These are phyloP conservation scores for Fraxinus nigra DNA, from an alignment of 305 asterid species.

Conservation along the genomic window DNA sequence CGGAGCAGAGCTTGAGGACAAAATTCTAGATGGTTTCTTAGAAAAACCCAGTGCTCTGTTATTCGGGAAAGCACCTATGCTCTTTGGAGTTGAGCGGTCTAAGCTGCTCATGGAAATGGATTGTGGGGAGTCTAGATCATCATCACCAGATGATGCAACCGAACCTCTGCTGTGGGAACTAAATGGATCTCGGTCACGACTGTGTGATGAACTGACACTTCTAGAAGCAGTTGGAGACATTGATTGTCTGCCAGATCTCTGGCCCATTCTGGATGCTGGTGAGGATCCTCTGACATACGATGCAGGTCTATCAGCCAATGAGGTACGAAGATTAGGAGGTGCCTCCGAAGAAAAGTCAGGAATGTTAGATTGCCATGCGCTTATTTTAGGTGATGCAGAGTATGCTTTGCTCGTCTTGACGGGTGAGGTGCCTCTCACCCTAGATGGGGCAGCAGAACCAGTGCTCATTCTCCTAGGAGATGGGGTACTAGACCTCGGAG, in stretches of 20 bases:
- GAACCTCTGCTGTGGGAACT: slow-evolving; percentile 78
- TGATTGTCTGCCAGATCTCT: slow-evolving; percentile 76
- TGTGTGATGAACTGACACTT: slow-evolving; percentile 63
- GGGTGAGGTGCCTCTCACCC: slow-evolving; percentile 79
- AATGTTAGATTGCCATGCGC: slow-evolving; percentile 65
- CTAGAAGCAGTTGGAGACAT: slow-evolving; percentile 93
- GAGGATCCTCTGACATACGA: slow-evolving; percentile 96
- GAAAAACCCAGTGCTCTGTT: slow-evolving; percentile 50
- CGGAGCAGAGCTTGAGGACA: slow-evolving; percentile 76
- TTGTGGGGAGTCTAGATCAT: slow-evolving; percentile 74
- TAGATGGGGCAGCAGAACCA: slow-evolving; percentile 55
- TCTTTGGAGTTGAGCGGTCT: slow-evolving; percentile 55
- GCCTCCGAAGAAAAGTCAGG: slow-evolving; percentile 84
- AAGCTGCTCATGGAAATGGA: slow-evolving; percentile 56
- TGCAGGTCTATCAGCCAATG: slow-evolving; percentile 91
- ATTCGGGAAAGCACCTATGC: slow-evolving; percentile 43
- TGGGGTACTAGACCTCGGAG: slow-evolving; percentile 64
- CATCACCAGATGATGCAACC: slow-evolving; percentile 90
- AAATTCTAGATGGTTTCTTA: slow-evolving; percentile 57
- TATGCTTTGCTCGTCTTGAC: slow-evolving; percentile 66
- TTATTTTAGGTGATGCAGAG: slow-evolving; percentile 70
- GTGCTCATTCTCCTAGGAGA: slow-evolving; percentile 78
- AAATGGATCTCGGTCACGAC: slow-evolving; percentile 65
- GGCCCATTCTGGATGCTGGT: slow-evolving; percentile 88
- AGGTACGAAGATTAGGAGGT: slow-evolving; percentile 97